These are phyloP conservation scores for Chiua sp. DNA, from an alignment of 1,284 basidiomycete genomes.

Conservation along the genomic window DNA sequence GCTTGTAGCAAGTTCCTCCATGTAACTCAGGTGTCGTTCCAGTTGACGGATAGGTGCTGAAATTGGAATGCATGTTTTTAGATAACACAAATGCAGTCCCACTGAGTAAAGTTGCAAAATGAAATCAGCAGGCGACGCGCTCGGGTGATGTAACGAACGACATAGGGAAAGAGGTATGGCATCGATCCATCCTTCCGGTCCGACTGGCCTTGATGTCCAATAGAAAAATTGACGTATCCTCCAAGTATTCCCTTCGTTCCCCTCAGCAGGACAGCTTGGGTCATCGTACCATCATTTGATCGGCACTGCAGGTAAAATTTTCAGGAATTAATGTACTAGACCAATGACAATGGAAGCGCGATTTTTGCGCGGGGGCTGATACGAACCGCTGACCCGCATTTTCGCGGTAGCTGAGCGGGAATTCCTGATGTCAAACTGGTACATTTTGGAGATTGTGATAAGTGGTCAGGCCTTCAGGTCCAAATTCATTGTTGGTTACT, in stretches of 20 bases:
- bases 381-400: not conserved
- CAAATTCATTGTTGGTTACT: not conserved
- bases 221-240: conserved; percentile 10
- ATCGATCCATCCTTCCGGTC: too few species aligned
- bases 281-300: not conserved
- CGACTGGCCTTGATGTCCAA: conserved; percentile 9
- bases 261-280: not conserved
- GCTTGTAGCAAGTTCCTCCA: too few species aligned
- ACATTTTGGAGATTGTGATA: not conserved
- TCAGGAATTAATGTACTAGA: not conserved
- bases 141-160: not conserved
- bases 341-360: not conserved
- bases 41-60: not conserved
- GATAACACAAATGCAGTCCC: not conserved
- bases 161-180: too few species aligned
- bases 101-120: too few species aligned
- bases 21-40: too few species aligned
- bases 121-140: not conserved
- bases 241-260: not conserved
- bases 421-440: not conserved
- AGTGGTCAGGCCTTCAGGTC: too few species aligned
- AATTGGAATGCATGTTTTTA: not conserved
- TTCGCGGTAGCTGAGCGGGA: not conserved
- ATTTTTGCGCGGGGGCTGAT: conserved; percentile 4
- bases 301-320: not conserved